These are phyloP conservation scores for Xerocomellus intermedius DNA, from an alignment of 768 basidiomycete species.

Conservation along the genomic window DNA sequence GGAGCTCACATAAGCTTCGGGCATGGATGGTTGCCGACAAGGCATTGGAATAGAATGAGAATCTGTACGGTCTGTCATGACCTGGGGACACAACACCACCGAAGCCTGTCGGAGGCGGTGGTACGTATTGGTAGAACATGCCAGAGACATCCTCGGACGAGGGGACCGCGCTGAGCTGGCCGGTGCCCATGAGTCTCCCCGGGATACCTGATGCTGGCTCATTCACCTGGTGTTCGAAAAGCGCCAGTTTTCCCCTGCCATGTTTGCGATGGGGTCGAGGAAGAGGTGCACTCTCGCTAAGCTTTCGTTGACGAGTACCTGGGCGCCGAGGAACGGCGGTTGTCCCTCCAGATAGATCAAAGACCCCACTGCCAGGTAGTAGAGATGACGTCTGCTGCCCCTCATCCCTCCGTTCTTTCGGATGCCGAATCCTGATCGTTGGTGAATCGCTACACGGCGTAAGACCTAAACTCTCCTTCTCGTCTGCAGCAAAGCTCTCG, in stretches of 20 bases:
- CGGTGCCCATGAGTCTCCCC: slow-evolving; percentile 28
- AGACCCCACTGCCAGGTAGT: neutral
- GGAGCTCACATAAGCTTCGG: slow-evolving; percentile 86
- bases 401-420: slow-evolving; percentile 11
- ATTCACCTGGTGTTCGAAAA: slow-evolving; percentile 69
- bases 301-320: slow-evolving; percentile 72
- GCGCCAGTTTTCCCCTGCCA: slow-evolving; percentile 80
- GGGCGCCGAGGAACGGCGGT: slow-evolving; percentile 13
- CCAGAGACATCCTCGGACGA: slow-evolving; percentile 41
- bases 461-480: slow-evolving; percentile 66
- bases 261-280: slow-evolving; percentile 60
- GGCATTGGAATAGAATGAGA: slow-evolving; percentile 97
- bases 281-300: slow-evolving; percentile 76
- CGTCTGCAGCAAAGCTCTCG: slow-evolving; percentile 73
- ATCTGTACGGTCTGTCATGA: slow-evolving; percentile 91
- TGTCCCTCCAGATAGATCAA: slow-evolving; percentile 13
- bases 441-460: slow-evolving; percentile 38
- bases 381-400: slow-evolving; percentile 4
- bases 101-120: slow-evolving; percentile 11
- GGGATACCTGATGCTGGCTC: slow-evolving; percentile 51
- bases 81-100: slow-evolving; percentile 46
- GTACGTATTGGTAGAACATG: slow-evolving; percentile 10
- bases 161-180: slow-evolving; percentile 39
- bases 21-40: slow-evolving; percentile 94
- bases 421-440: slow-evolving; percentile 11